Base-by-base conservation (phyloP, 164 flowering plant genomes). In the Sextonia rubra region DNA sequence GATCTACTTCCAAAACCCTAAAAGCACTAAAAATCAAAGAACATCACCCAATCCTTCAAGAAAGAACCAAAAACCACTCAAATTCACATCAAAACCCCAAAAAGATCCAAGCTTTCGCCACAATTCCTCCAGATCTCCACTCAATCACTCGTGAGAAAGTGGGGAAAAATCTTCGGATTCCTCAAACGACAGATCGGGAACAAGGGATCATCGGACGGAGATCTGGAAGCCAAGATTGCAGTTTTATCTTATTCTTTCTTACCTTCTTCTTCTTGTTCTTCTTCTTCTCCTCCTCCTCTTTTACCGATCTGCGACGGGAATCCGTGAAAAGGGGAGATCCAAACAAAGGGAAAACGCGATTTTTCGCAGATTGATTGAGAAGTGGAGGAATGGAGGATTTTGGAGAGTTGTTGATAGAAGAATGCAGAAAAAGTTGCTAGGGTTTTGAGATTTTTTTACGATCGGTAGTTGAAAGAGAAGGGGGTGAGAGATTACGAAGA, bases 1-100 rank as follows among this genome's bases (percentile, higher is more conserved):
- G n/a, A 64, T 64, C 67, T 18, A 27, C 27, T 32, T 30, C 44
- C n/a, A 64, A 30, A 15, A 5, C 12, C 44, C 61, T n/a, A 25
- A 11, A 17, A 30, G 29, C 27, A 11, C 47, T 1, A 3, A 26
- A 74, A 5, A 22, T 7, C 7, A 14, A 32, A 24, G 14, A 6
- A 68, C 44, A 47, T 26, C 60, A 7, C 17, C 20, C 63, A 74
- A 74, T 49, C 25, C 72, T 48, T 12, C 64, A 65, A 12, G 69
- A 22, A 2, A 0, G 15, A 15, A 27, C 4, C 37, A 3, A 27
- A 29, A 77, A 47, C 26, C 44, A 22, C 60, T 52, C 67, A 49
- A 60, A 69, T 2, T 44, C 15, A 68, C 49, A 56, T 63, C 74
- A 30, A 25, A 61, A 61, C 27, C 44, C 67, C 37, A 12, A 64